phyloP scores from a whole-genome alignment of 2,329 filamentous ascomycete species.

The Ramularia endophylla region DNA sequence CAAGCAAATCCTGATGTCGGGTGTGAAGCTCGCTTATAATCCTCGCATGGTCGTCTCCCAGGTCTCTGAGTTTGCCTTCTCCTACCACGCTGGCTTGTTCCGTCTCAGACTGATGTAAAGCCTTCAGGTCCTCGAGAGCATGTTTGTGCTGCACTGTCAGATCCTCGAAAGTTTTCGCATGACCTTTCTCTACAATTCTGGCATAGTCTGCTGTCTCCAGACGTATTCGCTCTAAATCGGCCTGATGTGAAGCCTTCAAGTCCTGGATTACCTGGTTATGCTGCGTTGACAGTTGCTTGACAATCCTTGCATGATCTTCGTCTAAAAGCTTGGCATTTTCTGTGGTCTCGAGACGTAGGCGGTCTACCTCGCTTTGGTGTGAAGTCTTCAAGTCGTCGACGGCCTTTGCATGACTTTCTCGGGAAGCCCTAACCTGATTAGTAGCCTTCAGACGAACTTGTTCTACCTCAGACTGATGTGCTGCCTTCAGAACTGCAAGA shows the following conservation, averaged over 20 bases:
- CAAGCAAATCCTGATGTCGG: neutral
- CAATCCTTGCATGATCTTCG: neutral
- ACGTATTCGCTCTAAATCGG: neutral
- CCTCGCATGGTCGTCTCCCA: slow-evolving; percentile 5
- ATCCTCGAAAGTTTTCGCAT: neutral
- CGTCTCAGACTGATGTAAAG: neutral
- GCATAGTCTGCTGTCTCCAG: neutral
- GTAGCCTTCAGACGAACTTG: neutral
- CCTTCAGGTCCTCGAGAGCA: too few species aligned
- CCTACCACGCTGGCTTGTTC: slow-evolving; percentile 7
- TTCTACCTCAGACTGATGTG: neutral
- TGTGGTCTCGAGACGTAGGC: neutral
- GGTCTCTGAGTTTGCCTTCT: neutral
- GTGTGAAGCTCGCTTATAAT: neutral
- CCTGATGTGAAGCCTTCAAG: neutral
- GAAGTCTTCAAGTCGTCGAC: neutral
- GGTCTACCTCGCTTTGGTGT: neutral
- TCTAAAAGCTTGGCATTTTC: neutral
- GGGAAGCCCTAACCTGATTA: too few species aligned
- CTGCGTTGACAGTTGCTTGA: slow-evolving; percentile 1
- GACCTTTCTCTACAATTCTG: neutral
- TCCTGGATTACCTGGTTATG: slow-evolving; percentile 1
- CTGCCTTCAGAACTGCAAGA: slow-evolving; percentile 3
- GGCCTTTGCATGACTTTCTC: neutral
- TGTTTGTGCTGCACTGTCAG: neutral